Evolutionary conservation across 257 asterid genomes (phyloP).

Genomic region (Solanum dulcamara): DNA sequence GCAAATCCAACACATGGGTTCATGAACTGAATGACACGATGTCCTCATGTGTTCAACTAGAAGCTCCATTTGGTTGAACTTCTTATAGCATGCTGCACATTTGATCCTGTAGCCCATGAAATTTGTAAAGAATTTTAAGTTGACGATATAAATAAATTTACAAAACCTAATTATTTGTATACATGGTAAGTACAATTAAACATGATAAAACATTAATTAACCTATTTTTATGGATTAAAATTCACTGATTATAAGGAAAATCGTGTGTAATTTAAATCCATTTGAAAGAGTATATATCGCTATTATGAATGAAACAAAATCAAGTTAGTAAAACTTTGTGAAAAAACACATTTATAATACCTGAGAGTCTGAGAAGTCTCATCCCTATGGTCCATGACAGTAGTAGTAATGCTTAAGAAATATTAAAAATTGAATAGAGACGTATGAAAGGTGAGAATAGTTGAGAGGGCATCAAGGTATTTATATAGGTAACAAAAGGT

Average conservation of each 20-base stretch:
- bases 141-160: not conserved
- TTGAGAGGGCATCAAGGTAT: constrained; percentile 20
- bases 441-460: not conserved
- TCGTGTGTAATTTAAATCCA: not conserved
- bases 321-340: not conserved
- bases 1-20: constrained; percentile 66
- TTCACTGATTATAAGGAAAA: not conserved
- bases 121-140: not conserved
- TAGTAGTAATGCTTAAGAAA: not conserved
- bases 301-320: not conserved
- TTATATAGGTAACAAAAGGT: constrained; percentile 17
- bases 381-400: constrained; percentile 43
- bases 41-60: constrained; percentile 84
- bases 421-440: not conserved
- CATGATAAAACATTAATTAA: not conserved
- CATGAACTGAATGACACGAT: constrained; percentile 74
- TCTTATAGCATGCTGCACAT: constrained; percentile 89
- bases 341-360: constrained; percentile 2
- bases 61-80: constrained; percentile 77
- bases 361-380: constrained; percentile 38
- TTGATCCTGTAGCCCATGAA: constrained; percentile 42
- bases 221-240: not conserved
- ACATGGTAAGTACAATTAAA: not conserved
- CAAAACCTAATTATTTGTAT: not conserved
- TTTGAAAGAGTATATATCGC: not conserved